Evolutionary conservation across 2,329 filamentous ascomycete genomes (phyloP).

Genomic region (Parafenestella ontariensis): DNA sequence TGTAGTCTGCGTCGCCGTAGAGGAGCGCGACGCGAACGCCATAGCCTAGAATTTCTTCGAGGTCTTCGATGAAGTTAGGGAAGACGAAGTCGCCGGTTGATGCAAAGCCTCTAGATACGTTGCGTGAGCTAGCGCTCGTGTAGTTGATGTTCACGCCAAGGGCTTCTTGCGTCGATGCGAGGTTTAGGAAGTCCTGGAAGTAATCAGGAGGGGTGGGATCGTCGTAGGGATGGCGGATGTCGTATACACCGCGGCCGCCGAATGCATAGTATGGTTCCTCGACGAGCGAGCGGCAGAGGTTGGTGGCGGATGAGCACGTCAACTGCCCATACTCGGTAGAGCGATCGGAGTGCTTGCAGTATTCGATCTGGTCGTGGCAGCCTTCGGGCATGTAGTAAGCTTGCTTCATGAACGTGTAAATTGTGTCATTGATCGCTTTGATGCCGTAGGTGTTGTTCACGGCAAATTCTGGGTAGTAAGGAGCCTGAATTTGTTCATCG

Average conservation of each 20-base stretch:
- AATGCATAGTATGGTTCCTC: constrained; percentile 53
- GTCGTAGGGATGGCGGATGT: constrained; percentile 58
- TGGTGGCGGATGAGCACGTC: constrained; percentile 47
- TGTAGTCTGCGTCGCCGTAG: constrained; percentile 66
- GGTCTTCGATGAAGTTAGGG: constrained; percentile 54
- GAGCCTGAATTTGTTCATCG: constrained; percentile 57
- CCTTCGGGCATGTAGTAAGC: constrained; percentile 57
- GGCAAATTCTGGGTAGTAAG: constrained; percentile 58
- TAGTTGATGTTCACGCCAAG: constrained; percentile 63
- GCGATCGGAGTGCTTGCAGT: constrained; percentile 51
- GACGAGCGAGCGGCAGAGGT: constrained; percentile 53
- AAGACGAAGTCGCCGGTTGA: constrained; percentile 56
- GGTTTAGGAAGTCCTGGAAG: constrained; percentile 60
- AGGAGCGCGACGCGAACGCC: constrained; percentile 63
- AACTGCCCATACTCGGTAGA: constrained; percentile 36
- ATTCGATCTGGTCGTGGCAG: constrained; percentile 59
- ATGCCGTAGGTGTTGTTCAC: constrained; percentile 64
- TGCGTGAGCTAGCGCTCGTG: constrained; percentile 49
- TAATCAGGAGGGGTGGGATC: constrained; percentile 63
- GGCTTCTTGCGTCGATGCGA: constrained; percentile 59
- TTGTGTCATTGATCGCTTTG: constrained; percentile 55
- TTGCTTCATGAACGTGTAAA: constrained; percentile 54
- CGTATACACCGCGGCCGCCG: constrained; percentile 60
- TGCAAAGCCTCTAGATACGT: constrained; percentile 55
- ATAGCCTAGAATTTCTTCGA: constrained; percentile 60